phyloP scores from a whole-genome alignment of 1,284 basidiomycete species.

The Inonotus hispidus region DNA sequence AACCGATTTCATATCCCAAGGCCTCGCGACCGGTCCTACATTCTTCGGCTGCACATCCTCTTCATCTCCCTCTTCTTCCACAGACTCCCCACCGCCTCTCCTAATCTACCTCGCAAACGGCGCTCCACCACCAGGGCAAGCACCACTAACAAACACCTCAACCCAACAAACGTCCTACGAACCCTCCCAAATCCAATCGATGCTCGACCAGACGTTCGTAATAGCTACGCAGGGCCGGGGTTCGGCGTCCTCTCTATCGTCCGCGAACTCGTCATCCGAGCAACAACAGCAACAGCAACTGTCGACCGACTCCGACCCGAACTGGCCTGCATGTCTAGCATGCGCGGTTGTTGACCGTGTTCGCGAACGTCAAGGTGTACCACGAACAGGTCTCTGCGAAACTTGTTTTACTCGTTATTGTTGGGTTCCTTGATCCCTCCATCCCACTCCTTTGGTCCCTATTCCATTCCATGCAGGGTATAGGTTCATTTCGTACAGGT shows the following conservation, averaged over 20 bases:
- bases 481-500: too few species aligned
- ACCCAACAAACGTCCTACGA: slow-evolving; percentile 32
- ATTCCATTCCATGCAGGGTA: too few species aligned
- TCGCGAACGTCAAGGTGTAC: neutral
- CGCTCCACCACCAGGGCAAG: slow-evolving; percentile 36
- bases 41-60: slow-evolving; percentile 40
- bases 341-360: slow-evolving; percentile 15
- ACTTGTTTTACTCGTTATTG: slow-evolving; percentile 15
- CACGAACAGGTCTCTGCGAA: slow-evolving; percentile 8
- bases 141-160: slow-evolving; percentile 37
- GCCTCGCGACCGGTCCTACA: slow-evolving; percentile 34
- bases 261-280: slow-evolving; percentile 19
- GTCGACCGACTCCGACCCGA: slow-evolving; percentile 27
- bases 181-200: slow-evolving; percentile 30
- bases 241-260: too few species aligned
- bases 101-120: slow-evolving; percentile 40
- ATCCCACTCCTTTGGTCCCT: neutral
- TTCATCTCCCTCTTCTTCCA: slow-evolving; percentile 40
- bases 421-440: slow-evolving; percentile 2
- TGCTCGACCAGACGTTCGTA: slow-evolving; percentile 37
- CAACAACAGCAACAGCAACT: too few species aligned
- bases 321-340: slow-evolving; percentile 32
- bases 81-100: slow-evolving; percentile 26
- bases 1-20: slow-evolving; percentile 30
- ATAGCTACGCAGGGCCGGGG: slow-evolving; percentile 42